A percentile compares a stretch with the other conserved stretches of the same genome.
Conservation (phyloP, 2,329 filamentous ascomycete species). For the Ophidiomyces ophidiicola region DNA sequence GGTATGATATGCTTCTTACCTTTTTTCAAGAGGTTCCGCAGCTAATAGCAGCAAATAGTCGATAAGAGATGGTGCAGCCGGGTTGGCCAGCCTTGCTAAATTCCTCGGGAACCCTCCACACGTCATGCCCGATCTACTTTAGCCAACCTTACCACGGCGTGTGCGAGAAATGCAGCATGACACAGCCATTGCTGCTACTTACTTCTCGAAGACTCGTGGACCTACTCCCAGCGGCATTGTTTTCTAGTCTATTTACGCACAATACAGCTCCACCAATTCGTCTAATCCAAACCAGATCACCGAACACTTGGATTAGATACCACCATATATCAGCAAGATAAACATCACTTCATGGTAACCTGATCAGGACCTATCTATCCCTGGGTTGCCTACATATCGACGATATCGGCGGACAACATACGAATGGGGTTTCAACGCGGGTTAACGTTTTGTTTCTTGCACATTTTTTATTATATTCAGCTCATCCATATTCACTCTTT, state of each 20-base stretch:
- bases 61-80: slow-evolving; percentile 24
- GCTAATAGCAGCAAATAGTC: slow-evolving; percentile 10
- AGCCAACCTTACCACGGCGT: neutral
- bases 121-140: slow-evolving; percentile 5
- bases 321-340: too few species aligned
- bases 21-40: slow-evolving; percentile 6
- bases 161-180: slow-evolving; percentile 2
- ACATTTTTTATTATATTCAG: slow-evolving; percentile 3
- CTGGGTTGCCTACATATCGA: neutral
- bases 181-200: slow-evolving; percentile 1
- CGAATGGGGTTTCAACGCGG: neutral
- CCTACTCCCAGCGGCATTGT: neutral
- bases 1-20: slow-evolving; percentile 10
- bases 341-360: too few species aligned
- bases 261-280: too few species aligned
- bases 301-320: too few species aligned
- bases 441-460: slow-evolving; percentile 3
- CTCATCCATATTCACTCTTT: slow-evolving; percentile 4
- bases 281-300: too few species aligned
- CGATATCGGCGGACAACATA: neutral
- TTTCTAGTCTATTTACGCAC: neutral
- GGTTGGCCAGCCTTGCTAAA: slow-evolving; percentile 30
- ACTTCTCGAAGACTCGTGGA: neutral
- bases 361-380: too few species aligned
- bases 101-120: neutral